These are phyloP conservation scores for Tolypocladium album DNA, from an alignment of 2,329 filamentous ascomycete species.

Conservation along the genomic window DNA sequence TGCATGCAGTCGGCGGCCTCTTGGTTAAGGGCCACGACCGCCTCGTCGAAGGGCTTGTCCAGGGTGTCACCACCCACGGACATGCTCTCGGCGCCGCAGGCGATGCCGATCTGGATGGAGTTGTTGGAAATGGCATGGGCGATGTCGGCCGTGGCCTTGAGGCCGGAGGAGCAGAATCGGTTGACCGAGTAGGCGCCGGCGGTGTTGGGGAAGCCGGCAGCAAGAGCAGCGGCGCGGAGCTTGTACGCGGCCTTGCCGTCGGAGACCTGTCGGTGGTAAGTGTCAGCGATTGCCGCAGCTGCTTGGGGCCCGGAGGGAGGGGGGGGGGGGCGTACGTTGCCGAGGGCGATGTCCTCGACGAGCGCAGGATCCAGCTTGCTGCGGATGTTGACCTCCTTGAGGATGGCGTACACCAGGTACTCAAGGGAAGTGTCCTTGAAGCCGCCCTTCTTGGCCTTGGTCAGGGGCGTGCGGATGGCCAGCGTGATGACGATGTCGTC, in stretches of 20 bases:
- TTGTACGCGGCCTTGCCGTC: constrained; percentile 86
- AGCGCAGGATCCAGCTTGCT: constrained; percentile 69
- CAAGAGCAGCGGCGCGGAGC: constrained; percentile 75
- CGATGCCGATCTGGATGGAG: constrained; percentile 78
- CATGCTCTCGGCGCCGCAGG: constrained; percentile 86
- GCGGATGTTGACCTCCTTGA: constrained; percentile 64
- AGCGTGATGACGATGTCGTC: constrained; percentile 96
- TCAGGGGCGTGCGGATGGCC: constrained; percentile 77
- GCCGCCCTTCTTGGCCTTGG: constrained; percentile 82
- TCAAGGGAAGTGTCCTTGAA: constrained; percentile 93
- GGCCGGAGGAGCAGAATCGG: constrained; percentile 93
- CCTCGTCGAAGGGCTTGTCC: constrained; percentile 64
- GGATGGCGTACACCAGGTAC: constrained; percentile 70
- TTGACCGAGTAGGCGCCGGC: constrained; percentile 73
- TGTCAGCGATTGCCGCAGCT: constrained; percentile 2
- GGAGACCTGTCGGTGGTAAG: constrained; percentile 46
- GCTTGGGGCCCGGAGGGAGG: not conserved
- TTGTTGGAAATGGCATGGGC: constrained; percentile 75
- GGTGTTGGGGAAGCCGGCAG: constrained; percentile 90
- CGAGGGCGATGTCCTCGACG: constrained; percentile 83
- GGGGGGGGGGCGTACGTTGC: constrained; percentile 53
- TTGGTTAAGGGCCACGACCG: constrained; percentile 59
- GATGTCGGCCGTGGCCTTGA: constrained; percentile 92
- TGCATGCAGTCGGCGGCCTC: constrained; percentile 80
- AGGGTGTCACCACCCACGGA: constrained; percentile 59